These are phyloP conservation scores for Sugiyamaella boreocaroliniensis DNA, from an alignment of 805 yeast species.

Conservation along the genomic window DNA sequence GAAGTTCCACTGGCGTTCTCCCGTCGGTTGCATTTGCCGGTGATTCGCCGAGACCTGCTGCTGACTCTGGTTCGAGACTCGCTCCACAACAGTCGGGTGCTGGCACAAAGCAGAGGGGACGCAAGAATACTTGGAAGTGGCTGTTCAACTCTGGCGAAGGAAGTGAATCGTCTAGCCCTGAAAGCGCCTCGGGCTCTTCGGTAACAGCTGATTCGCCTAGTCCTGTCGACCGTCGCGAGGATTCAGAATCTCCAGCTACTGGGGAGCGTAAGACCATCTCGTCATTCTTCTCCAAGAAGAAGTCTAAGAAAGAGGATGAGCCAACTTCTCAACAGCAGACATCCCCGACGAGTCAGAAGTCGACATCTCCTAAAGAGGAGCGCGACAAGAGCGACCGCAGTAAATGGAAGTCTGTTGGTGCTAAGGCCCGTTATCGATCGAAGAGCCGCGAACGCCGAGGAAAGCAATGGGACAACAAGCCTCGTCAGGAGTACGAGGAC, in stretches of 20 bases:
- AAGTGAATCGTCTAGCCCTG: neutral
- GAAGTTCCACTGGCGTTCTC: constrained; percentile 5
- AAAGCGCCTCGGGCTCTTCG: neutral
- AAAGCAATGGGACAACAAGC: neutral
- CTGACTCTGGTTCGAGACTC: neutral
- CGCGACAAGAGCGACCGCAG: constrained; percentile 1
- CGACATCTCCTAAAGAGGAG: neutral
- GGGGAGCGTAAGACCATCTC: constrained; percentile 14
- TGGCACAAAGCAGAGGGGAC: constrained; percentile 1
- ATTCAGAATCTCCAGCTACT: constrained; percentile 1
- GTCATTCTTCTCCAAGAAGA: constrained; percentile 17
- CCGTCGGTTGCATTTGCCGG: constrained; percentile 4
- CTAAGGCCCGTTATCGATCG: constrained; percentile 5
- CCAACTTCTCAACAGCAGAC: neutral
- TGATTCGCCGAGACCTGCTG: neutral
- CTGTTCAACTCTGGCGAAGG: constrained; percentile 6
- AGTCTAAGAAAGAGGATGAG: constrained; percentile 12
- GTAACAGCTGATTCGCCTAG: neutral
- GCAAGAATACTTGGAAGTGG: constrained; percentile 11
- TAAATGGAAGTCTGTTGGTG: neutral
- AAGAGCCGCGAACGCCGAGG: constrained; percentile 1
- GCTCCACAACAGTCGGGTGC: neutral
- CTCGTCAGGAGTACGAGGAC: neutral
- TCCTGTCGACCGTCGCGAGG: neutral
- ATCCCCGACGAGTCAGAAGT: constrained; percentile 5